Percentiles rank a stretch among this genome's conserved stretches.
These are phyloP conservation scores for Arachis monticola DNA, from an alignment of 331 rosid genomes.

Conservation along the genomic window DNA sequence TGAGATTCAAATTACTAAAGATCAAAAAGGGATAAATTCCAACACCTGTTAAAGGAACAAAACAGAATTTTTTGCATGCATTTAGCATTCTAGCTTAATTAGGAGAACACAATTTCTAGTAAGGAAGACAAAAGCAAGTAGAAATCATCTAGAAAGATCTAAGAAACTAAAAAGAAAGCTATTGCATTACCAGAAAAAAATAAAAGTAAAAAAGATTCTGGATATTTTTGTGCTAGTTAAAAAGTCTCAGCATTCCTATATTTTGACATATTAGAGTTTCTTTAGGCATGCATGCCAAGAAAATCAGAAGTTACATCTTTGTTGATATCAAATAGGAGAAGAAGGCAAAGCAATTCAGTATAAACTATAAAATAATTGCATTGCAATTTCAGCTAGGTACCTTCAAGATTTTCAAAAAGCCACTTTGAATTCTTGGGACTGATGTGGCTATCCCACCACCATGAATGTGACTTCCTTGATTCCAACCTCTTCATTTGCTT, in stretches of 20 bases:
- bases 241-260: neutral
- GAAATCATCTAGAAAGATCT: too few relatives aligned
- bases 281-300: constrained; percentile 10
- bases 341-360: neutral
- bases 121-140: too few relatives aligned
- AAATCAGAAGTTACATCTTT: neutral
- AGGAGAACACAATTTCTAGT: too few relatives aligned
- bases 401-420: constrained; percentile 87
- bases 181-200: neutral
- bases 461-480: constrained; percentile 73
- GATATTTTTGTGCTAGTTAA: neutral
- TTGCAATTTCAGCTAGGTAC: constrained; percentile 47
- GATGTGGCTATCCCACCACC: constrained; percentile 98
- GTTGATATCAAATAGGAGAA: neutral
- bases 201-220: neutral
- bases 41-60: too few relatives aligned
- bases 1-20: constrained; percentile 20
- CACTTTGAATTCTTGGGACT: constrained; percentile 81
- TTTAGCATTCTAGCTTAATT: neutral
- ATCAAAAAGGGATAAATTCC: constrained; percentile 28
- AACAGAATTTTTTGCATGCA: too few relatives aligned
- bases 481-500: constrained; percentile 68
- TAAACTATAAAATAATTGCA: constrained; percentile 11
- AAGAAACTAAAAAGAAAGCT: neutral
- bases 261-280: neutral